These are phyloP conservation scores for Apocynum venetum DNA, from an alignment of 257 asterid species.

Conservation along the genomic window DNA sequence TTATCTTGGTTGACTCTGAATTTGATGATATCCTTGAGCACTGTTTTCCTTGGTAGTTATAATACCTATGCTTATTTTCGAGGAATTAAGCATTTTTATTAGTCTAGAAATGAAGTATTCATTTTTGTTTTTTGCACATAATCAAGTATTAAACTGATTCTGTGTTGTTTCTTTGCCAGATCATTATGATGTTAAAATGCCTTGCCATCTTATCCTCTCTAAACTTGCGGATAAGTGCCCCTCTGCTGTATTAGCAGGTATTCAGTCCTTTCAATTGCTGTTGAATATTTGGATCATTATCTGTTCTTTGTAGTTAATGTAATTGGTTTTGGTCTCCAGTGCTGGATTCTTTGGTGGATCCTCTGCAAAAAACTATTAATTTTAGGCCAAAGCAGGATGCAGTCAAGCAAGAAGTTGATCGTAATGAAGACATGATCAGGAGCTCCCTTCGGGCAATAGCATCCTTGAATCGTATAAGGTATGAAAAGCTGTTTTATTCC, in stretches of 20 bases:
- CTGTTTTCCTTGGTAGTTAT: background rate
- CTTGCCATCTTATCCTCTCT: constrained; percentile 98
- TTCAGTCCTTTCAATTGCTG: background rate
- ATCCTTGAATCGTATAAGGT: constrained; percentile 92
- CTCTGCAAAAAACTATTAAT: constrained; percentile 81
- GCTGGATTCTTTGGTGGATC: constrained; percentile 93
- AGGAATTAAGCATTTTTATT: background rate
- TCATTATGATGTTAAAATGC: constrained; percentile 99
- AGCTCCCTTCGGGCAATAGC: constrained; percentile 95
- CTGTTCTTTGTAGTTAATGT: background rate
- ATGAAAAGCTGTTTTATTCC: background rate
- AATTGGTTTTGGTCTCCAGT: constrained; percentile 41
- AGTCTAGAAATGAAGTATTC: background rate
- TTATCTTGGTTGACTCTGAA: constrained; percentile 2
- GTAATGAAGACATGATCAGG: constrained; percentile 96
- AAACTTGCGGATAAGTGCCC: constrained; percentile 97
- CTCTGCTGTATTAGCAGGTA: constrained; percentile 98
- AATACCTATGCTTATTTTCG: background rate
- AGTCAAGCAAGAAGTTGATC: constrained; percentile 98
- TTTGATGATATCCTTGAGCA: background rate
- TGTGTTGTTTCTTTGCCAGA: constrained; percentile 40
- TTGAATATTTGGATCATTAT: background rate
- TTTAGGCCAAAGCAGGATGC: constrained; percentile 94
- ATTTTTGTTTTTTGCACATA: background rate
- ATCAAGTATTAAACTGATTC: background rate